Evolutionary conservation across 495 filamentous ascomycete species (phyloP), one percentile per base, ranked within the genome.

Genomic region (Schizothecium vesticola): DNA sequence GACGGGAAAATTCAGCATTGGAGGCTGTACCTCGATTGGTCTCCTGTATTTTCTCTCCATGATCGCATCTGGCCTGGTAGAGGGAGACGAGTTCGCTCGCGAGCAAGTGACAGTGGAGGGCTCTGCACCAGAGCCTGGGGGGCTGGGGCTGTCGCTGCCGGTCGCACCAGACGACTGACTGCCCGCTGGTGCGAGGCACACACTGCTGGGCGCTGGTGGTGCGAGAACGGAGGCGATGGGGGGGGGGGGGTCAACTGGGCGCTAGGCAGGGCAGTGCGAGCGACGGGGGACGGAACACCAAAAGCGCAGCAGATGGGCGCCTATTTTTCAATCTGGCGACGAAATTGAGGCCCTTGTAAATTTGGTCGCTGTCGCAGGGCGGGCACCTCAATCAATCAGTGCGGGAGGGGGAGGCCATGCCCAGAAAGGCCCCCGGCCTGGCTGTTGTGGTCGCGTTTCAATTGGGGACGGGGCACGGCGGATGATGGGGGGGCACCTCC

Each of bases 161-260:
- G 67, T 70, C 59, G 68, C 64, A 70, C 68, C 63, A 67, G 64
- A 59, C 33, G 26, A 58, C 60, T 71, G n/a, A n/a, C n/a, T n/a
- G n/a, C n/a, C n/a, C n/a, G 55, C 63, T 64, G 68, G 71, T 73
- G 68, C 66, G 69, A 71, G 60, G 71, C 70, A n/a, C n/a, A n/a
- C n/a, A 67, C 68, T 67, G 69, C 56, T 67, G 69, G 59, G 31
- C 12, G 51, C 59, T 60, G 16, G 59, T 64, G 60, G 57, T 64
- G 69, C 69, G 69, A 70, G 33, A 67, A 28, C 69, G 69, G 69
- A 67, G 55, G 29, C 57, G 21, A 56, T 43, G 36, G 43, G 28
- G 63, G 56, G 25, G 36, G 58, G 43, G 19, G 51, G 10, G 55
- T 61, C 22, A 59, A 21, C 8, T 36, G 36, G 65, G 61, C 36